Base-by-base conservation (phyloP, 495 filamentous ascomycete genomes). In the Rhypophila decipiens region DNA sequence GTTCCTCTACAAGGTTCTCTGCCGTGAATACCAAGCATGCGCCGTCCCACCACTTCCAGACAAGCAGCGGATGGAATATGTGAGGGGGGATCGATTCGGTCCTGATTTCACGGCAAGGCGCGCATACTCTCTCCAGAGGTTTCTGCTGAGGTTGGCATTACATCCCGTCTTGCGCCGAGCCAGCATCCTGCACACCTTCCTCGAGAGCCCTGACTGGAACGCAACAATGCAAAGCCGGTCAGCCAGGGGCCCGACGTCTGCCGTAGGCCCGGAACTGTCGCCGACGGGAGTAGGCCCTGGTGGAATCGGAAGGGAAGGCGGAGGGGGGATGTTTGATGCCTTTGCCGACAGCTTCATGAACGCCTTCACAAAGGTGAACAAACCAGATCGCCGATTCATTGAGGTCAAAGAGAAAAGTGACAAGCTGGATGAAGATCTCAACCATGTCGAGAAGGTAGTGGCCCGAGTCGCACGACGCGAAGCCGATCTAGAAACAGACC, bases 31-130 rank as follows among this genome's bases (percentile, higher is more conserved):
- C 58, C 88, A 89, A 24, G 85, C 84, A 61, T 88, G 82, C 69
- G 94, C 93, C 35, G 90, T 98, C 11, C 93, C 93, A 33, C 93
- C 93, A 39, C 73, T 97, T 48, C 93, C 93, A 38, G 93, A 97
- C 65, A 98, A 98, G 70, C 90, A 97, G 75, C 95, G 95, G 63
- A 93, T 98, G 87, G 87, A 93, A 58, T 96, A 96, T 58, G 94
- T 96, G 29, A 85, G 89, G 42, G 94, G 94, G 44, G 90, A 97
- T 67, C 83, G 93, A 34, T 98, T 98, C 66, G 88, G 90, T 2
- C 65, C 84, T 13, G 94, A 97, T 62, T 98, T 98, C 65, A 97
- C 88, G n/a, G 75, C 79, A 24, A 80, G 93, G 18, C 81, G 93
- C 24, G 88, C 87, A 24, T 87, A 89, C 73, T 96, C 91, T 15